These are phyloP conservation scores for Coemansia sp. DNA, from an alignment of 192 early-diverging fungal genomes.

Conservation along the genomic window DNA sequence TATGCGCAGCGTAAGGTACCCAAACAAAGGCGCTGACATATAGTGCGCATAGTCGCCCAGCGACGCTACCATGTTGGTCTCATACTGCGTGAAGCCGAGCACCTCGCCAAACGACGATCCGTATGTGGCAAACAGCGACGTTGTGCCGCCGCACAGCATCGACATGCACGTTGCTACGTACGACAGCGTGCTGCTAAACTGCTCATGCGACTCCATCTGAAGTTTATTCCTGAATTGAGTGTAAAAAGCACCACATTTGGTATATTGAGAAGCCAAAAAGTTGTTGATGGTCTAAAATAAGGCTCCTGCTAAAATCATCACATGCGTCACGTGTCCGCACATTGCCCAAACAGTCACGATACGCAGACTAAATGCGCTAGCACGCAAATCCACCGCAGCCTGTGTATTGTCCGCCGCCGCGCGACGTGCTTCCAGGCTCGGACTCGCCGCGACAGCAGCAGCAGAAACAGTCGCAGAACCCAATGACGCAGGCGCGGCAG, in stretches of 20 bases:
- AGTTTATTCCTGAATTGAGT: no score
- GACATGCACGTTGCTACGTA: constrained; percentile 49
- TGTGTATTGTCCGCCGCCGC: constrained; percentile 20
- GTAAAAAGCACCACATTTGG: background rate
- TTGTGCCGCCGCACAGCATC: constrained; percentile 60
- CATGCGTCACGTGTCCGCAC: no score
- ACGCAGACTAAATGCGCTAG: background rate
- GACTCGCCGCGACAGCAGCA: constrained; percentile 36
- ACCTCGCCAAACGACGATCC: constrained; percentile 53
- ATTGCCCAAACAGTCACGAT: background rate
- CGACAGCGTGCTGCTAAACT: constrained; percentile 42
- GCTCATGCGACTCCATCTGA: background rate
- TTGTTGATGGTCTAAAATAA: no score
- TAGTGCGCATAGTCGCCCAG: constrained; percentile 67
- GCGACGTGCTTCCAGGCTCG: constrained; percentile 13
- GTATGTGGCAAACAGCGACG: constrained; percentile 68
- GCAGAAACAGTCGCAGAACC: constrained; percentile 26
- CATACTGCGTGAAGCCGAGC: constrained; percentile 59
- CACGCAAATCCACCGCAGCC: constrained; percentile 12
- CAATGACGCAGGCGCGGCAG: constrained; percentile 29
- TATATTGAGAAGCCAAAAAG: background rate
- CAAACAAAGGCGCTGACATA: constrained; percentile 61
- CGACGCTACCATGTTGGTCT: constrained; percentile 64
- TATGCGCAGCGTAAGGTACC: constrained; percentile 50
- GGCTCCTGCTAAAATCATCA: no score